Base-by-base conservation (phyloP, 768 basidiomycete species). In the Serendipita sp. region DNA sequence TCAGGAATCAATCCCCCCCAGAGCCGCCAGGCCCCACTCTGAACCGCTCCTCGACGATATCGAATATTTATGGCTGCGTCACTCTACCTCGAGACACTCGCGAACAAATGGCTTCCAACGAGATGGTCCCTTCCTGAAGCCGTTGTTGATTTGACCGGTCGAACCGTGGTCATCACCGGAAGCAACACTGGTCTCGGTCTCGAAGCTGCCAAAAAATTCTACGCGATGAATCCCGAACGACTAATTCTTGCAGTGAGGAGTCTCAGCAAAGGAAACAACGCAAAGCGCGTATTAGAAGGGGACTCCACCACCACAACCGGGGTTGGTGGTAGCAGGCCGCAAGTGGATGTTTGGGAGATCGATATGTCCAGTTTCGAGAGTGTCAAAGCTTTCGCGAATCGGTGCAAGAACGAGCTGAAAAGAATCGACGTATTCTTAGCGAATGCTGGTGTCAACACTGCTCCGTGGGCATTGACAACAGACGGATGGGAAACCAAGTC, bases 201-300 rank as follows among this genome's bases (percentile, higher is more conserved):
- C 11, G 65, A 62, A 56, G 51, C 62, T 9, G 66, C 65, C 26
- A 65, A 69, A 24, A 71, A 74, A 62, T 66, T 76, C 42, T 70
- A 71, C 1, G 62, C 64, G n/a, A 71, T 76, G 71, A 60, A 58
- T 4, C 72, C 75, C 5, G 71, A 63, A 28, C 44, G 66, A 22
- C 66, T 76, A 0, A 64, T 76, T 61, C 67, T 72, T 9, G 76
- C 72, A 2, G 72, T 75, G 61, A 68, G 75, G 38, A 68, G 69
- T 51, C 31, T 62, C 60, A 53, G 42, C 43, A 74, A 70, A 64
- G 74, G 70, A 11, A 64, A 69, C 48, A 61, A 13, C 0, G 60
- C 65, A 22, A 44, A 42, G 26, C 33, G 30, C 16, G 38, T 20
- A 17, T 45, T 61, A 13, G 41, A 41, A 61, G 38, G 16, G n/a